Evolutionary conservation across 192 early-diverging fungal species (phyloP).

Genomic region (Podila clonocystis): DNA sequence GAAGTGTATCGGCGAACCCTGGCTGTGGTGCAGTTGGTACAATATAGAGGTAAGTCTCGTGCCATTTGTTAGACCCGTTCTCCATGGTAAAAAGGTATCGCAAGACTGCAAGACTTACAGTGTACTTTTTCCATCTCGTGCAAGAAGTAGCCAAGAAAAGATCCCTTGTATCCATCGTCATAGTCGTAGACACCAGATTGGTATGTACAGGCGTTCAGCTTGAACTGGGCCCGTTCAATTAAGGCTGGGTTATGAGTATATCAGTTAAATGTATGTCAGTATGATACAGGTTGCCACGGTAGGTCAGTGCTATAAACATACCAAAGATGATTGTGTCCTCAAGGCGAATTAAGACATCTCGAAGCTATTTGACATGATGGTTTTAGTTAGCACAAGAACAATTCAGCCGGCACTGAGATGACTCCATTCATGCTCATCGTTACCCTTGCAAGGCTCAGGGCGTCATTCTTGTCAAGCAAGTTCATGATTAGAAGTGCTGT

Average conservation of each 20-base stretch:
- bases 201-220: constrained; percentile 86
- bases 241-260: constrained; percentile 65
- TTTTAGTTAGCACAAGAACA: not conserved
- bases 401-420: not conserved
- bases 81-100: not conserved
- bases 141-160: constrained; percentile 91
- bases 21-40: constrained; percentile 1
- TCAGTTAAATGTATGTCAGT: not conserved
- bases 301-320: constrained; percentile 17
- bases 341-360: constrained; percentile 86
- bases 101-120: constrained; percentile 60
- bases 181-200: constrained; percentile 71
- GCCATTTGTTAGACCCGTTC: constrained; percentile 73
- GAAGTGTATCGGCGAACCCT: constrained; percentile 47
- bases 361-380: constrained; percentile 50
- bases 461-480: constrained; percentile 29
- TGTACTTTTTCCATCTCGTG: constrained; percentile 93
- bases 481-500: constrained; percentile 18
- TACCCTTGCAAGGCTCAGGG: constrained; percentile 50
- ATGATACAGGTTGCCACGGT: not conserved
- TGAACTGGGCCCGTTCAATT: constrained; percentile 95
- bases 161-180: constrained; percentile 70
- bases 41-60: not conserved
- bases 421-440: not conserved
- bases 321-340: constrained; percentile 97